These are phyloP conservation scores for Orbilia oligospora DNA, from an alignment of 2,329 filamentous ascomycete genomes.

Conservation along the genomic window DNA sequence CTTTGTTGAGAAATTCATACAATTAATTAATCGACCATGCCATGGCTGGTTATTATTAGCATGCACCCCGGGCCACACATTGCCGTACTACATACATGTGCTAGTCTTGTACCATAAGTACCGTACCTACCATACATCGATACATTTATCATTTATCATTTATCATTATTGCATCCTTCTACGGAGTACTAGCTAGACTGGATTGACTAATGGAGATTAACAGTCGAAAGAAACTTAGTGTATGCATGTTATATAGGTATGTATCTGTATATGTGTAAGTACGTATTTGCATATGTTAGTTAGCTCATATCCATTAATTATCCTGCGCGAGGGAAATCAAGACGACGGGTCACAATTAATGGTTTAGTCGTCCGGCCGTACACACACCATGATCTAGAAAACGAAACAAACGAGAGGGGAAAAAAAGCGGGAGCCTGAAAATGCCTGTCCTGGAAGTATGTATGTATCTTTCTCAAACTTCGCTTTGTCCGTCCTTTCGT, in stretches of 20 bases:
- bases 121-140: too few species aligned
- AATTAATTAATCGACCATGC: slow-evolving; percentile 4
- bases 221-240: neutral
- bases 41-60: slow-evolving; percentile 59
- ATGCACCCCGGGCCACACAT: slow-evolving; percentile 58
- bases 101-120: slow-evolving; percentile 7
- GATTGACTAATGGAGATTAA: slow-evolving; percentile 26
- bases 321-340: slow-evolving; percentile 18
- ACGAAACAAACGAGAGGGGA: slow-evolving; percentile 9
- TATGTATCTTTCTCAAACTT: slow-evolving; percentile 22
- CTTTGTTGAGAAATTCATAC: slow-evolving; percentile 41
- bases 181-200: too few species aligned
- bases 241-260: neutral
- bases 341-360: slow-evolving; percentile 10
- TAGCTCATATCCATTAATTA: neutral
- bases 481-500: neutral
- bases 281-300: neutral
- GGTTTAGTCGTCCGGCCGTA: neutral
- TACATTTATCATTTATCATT: too few species aligned
- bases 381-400: neutral
- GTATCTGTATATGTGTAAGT: neutral
- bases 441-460: slow-evolving; percentile 37
- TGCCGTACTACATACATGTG: slow-evolving; percentile 58
- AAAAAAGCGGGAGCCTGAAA: slow-evolving; percentile 58
- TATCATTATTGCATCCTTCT: neutral